Conservation (phyloP, 805 yeast species). For the Ogataea corticis region DNA sequence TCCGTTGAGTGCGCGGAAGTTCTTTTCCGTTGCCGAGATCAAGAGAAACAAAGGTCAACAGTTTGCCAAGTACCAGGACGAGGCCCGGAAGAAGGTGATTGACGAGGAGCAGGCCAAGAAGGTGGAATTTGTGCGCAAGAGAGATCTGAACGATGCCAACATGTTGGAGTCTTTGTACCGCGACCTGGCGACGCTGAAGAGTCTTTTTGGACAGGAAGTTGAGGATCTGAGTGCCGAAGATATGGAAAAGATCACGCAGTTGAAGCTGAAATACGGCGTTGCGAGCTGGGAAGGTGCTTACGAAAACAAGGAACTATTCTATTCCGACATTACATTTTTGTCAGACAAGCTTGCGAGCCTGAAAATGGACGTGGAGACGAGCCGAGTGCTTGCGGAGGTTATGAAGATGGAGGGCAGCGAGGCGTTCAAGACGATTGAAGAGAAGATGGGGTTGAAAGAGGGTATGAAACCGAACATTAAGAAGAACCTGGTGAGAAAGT, state of each 20-base stretch:
- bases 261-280: slow-evolving; percentile 36
- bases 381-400: slow-evolving; percentile 18
- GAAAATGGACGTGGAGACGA: slow-evolving; percentile 22
- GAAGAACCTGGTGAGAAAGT: slow-evolving; percentile 74
- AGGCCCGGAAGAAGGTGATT: slow-evolving; percentile 67
- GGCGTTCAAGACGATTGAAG: slow-evolving; percentile 38
- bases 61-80: slow-evolving; percentile 73
- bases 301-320: slow-evolving; percentile 34
- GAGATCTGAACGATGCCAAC: slow-evolving; percentile 33
- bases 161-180: slow-evolving; percentile 28
- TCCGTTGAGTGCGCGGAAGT: slow-evolving; percentile 78
- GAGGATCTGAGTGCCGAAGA: slow-evolving; percentile 31
- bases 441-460: slow-evolving; percentile 36
- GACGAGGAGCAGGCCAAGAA: slow-evolving; percentile 65
- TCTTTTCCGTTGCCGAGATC: slow-evolving; percentile 90
- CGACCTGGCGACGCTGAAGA: slow-evolving; percentile 30
- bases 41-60: slow-evolving; percentile 88
- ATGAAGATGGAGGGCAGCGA: slow-evolving; percentile 34
- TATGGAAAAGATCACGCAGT: slow-evolving; percentile 36
- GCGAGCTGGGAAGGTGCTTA: slow-evolving; percentile 24
- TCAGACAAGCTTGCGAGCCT: slow-evolving; percentile 23
- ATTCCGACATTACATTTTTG: slow-evolving; percentile 27
- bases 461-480: slow-evolving; percentile 54
- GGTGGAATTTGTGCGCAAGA: slow-evolving; percentile 52
- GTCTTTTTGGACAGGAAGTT: slow-evolving; percentile 16